Base-by-base conservation (phyloP, 1,284 basidiomycete genomes). In the Ustilago bromivora region DNA sequence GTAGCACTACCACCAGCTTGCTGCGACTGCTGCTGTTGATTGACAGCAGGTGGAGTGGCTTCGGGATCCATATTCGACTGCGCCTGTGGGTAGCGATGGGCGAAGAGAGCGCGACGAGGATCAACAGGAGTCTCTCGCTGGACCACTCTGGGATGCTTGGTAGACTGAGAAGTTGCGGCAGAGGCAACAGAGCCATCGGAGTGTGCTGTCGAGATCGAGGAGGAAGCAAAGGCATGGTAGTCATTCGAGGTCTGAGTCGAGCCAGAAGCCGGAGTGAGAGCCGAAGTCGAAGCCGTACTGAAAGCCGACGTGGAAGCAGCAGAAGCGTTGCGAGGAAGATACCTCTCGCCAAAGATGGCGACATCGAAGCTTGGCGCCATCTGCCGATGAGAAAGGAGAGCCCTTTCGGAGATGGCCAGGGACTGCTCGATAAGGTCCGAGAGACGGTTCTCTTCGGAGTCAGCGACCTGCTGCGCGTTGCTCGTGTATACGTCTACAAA, bases 121-220 rank as follows among this genome's bases (percentile, higher is more conserved):
- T 60, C 58, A 13, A 40, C 58, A n/a, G 58, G 58, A 6, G 58
- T 60, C 32, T 60, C 58, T 11, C 47, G 58, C n/a, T 46, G 5
- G n/a, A 46, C 11, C 41, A 40, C 19, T 35, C 11, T 51, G 23
- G 49, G 35, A 12, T 32, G 41, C 47, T 60, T 60, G 41, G 35
- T 12, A 1, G 58, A 23, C 12, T 15, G 58, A 32, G 58, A 23
- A 7, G 19, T 40, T 13, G 43, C 31, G 8, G 43, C 31, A n/a
- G n/a, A 46, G n/a, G n/a, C 43, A 19, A 6, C 3, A 11, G n/a
- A 46, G 3, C 7, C 43, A 19, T 19, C 7, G n/a, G n/a, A 7
- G n/a, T 7, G n/a, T 46, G 43, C 7, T 10, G 43, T 19, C n/a
- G 43, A 19, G n/a, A 11, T 46, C 6, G 43, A 46, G 13, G 7